Base-by-base conservation (phyloP, 2,329 filamentous ascomycete genomes). In the Clathrospora elynae region DNA sequence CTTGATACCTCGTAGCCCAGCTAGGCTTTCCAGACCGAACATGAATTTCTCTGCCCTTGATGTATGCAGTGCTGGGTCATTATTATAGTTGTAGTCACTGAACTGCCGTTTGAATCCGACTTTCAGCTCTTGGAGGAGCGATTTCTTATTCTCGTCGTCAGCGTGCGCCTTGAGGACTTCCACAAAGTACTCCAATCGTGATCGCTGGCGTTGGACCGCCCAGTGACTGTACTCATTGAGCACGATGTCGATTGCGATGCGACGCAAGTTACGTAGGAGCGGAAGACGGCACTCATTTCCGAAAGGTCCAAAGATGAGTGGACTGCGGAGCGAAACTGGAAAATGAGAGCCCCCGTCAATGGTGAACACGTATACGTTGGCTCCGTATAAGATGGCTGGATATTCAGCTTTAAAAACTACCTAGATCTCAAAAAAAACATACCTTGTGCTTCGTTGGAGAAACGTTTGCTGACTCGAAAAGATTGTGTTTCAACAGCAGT, bases 151-250 rank as follows among this genome's bases (percentile, higher is more conserved):
- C 6, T 29, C 42, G 29, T 60, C 51, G 19, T 59, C 53, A 14
- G 51, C 31, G 36, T 61, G 43, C 16, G 53, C 36, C 33, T 57
- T 57, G 16, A 63, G 42, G 5, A 57, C 37, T 12, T 48, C 32
- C 25, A 59, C 52, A 31, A 63, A 55, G 31, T 56, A 51, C 12
- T 52, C 44, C 1, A 63, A 37, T 9, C 60, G 53, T 5, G 46
- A 36, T 4, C 54, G 53, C 18, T 55, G 51, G 6, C 58, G 55
- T 14, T 43, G 50, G 12, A 37, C 42, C 2, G 19, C 30, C 57
- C 52, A 55, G 20, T 51, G 46, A 17, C 17, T 11, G 20, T 22
- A 11, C 16, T n/a, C 4, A n/a, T 45, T 19, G 6, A 47, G 12
- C 8, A 32, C 4, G 3, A 55, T 16, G 5, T 43, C 12, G 23